phyloP scores from a whole-genome alignment of 2,329 filamentous ascomycete genomes.

The Fusarium sp. region DNA sequence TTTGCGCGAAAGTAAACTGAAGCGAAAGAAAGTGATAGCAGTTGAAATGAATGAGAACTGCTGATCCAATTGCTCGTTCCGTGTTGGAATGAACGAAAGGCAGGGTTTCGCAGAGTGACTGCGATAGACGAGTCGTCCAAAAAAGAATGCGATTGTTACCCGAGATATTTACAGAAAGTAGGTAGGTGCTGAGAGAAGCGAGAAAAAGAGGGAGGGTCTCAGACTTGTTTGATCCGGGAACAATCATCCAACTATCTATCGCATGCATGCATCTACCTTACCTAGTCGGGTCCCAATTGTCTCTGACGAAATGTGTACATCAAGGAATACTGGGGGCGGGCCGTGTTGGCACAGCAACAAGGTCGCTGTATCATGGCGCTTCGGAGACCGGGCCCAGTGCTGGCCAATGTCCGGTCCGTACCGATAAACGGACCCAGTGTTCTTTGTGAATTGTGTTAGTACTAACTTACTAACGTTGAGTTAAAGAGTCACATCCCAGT shows the following conservation, averaged over 20 bases:
- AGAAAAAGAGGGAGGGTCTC: constrained; percentile 12
- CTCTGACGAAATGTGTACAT: constrained; percentile 38
- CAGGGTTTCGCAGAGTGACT: constrained; percentile 6
- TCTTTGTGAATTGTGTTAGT: not conserved
- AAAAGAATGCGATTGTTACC: constrained; percentile 36
- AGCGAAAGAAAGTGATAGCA: not conserved
- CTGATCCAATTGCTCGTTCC: constrained; percentile 6
- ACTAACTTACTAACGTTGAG: not conserved
- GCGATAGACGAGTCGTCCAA: constrained; percentile 16
- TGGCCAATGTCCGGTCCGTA: not conserved
- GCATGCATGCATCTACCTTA: not conserved
- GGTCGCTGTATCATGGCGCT: constrained; percentile 21
- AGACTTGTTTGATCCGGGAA: constrained; percentile 3
- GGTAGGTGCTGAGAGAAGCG: not conserved
- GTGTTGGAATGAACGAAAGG: constrained; percentile 29
- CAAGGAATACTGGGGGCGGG: constrained; percentile 4
- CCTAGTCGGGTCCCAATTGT: constrained; percentile 21
- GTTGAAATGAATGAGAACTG: not conserved
- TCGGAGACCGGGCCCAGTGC: not conserved
- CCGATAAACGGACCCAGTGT: not conserved
- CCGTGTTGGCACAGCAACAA: constrained; percentile 48
- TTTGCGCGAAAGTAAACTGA: constrained; percentile 16
- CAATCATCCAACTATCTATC: constrained; percentile 6
- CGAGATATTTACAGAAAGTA: constrained; percentile 19
- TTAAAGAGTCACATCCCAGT: constrained; percentile 32